phyloP scores from a whole-genome alignment of 2,329 filamentous ascomycete genomes.

The Sporothrix humicola region DNA sequence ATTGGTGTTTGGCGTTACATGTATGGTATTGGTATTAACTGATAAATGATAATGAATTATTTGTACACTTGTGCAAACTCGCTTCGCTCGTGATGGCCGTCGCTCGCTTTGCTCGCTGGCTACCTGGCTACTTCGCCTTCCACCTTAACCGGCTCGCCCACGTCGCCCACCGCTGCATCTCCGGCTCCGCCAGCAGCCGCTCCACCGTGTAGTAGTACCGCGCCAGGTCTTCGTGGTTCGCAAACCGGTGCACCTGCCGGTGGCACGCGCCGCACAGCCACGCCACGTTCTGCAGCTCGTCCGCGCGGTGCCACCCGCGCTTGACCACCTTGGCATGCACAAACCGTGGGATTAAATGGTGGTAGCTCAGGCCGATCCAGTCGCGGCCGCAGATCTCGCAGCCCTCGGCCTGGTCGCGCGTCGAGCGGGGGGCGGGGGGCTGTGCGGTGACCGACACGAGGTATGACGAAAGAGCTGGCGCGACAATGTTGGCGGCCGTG shows the following conservation, averaged over 20 bases:
- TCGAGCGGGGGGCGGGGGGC: slow-evolving; percentile 51
- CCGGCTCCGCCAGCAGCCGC: slow-evolving; percentile 69
- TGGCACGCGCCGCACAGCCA: slow-evolving; percentile 88
- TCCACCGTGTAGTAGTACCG: slow-evolving; percentile 75
- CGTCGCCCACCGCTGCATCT: slow-evolving; percentile 71
- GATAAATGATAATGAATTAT: too few species aligned
- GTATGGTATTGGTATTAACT: background rate
- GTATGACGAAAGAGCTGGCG: slow-evolving; percentile 59
- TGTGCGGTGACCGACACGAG: too few species aligned
- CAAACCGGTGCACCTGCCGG: slow-evolving; percentile 78
- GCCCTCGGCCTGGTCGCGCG: slow-evolving; percentile 55
- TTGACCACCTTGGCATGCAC: slow-evolving; percentile 78
- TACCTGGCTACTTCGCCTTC: slow-evolving; percentile 68
- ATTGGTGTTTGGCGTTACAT: background rate
- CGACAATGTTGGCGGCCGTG: slow-evolving; percentile 62
- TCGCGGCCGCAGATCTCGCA: slow-evolving; percentile 80
- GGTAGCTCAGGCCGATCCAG: slow-evolving; percentile 79
- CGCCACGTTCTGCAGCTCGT: slow-evolving; percentile 78
- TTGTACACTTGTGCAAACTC: background rate
- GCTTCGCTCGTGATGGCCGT: background rate
- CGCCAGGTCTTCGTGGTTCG: slow-evolving; percentile 78
- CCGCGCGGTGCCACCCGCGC: slow-evolving; percentile 77
- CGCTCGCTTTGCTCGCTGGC: too few species aligned
- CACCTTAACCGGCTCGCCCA: slow-evolving; percentile 78
- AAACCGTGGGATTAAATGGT: slow-evolving; percentile 81